Base-by-base conservation (phyloP, 1,284 basidiomycete species). In the Microbotryum saponariae region DNA sequence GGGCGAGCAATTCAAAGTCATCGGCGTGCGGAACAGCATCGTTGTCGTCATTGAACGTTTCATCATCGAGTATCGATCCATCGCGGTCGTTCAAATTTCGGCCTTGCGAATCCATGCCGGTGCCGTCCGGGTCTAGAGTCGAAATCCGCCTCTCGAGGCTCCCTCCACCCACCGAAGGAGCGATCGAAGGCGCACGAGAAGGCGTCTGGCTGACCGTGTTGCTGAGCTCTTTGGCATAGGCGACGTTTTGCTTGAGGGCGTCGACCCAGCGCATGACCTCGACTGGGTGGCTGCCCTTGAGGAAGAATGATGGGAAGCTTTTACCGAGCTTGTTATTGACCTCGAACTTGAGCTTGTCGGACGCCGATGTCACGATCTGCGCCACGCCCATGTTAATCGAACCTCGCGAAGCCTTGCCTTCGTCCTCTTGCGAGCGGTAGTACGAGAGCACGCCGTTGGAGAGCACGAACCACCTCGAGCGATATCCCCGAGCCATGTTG, bases 391-490 rank as follows among this genome's bases (percentile, higher is more conserved):
- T 87, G 2, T 88, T 84, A 64, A 97, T 91, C 0, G 91, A 88
- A 1, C 93, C 93, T 37, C 94, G 82, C 54, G 86, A 87, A 1
- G 91, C 85, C 44, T 93, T 79, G 12, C 83, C 83, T 76, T 97
- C 92, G 72, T 97, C 94, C 66, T 92, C 91, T 71, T 92, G 89
- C 71, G 88, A 87, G 44, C 89, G 87, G 73, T 91, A 94, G 74
- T 94, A 62, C 18, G 70, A 71, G 20, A 65, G 63, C 23, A 64
- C 57, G 52, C 71, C 94, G 64, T 89, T 84, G 70, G 89, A 85
- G 46, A 97, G 81, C 0, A 97, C 91, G 72, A 97, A 96, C 91
- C 93, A 97, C 0, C 94, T 81, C 0, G 88, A 88, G 70, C 86
- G 87, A 76, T 93, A 97, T 0, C 94, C 92, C 69, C 85, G 84